A percentile compares a stretch with the other conserved stretches of the same genome.
These are phyloP conservation scores for Omphalea diandra DNA, from an alignment of 441 rosid species.

Conservation along the genomic window DNA sequence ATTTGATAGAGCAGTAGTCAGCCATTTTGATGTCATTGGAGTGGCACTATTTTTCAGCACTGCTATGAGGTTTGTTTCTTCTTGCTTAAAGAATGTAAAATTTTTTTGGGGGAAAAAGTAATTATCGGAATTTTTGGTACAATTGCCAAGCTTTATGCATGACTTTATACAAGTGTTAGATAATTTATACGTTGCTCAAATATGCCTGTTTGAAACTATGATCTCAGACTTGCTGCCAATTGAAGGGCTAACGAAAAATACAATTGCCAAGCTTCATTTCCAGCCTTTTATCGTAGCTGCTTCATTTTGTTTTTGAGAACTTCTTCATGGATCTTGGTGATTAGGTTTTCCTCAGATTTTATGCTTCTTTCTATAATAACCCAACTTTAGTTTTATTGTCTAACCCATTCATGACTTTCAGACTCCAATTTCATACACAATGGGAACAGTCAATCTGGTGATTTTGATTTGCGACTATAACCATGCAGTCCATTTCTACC, in stretches of 20 bases:
- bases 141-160: neutral
- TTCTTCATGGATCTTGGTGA: neutral
- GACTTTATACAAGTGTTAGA: neutral
- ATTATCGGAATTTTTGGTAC: neutral
- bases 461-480: neutral
- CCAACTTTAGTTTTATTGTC: neutral
- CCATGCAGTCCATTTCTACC: neutral
- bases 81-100: neutral
- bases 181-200: neutral
- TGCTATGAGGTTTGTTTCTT: slow-evolving; percentile 63
- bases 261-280: neutral
- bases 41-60: slow-evolving; percentile 82
- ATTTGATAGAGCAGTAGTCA: slow-evolving; percentile 64
- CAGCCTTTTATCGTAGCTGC: neutral
- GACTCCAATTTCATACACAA: too few species aligned
- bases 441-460: neutral
- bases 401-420: neutral
- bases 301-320: neutral
- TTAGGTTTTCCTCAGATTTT: too few species aligned
- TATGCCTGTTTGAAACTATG: too few species aligned
- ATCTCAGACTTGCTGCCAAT: neutral
- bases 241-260: neutral
- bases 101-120: neutral
- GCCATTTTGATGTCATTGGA: slow-evolving; percentile 94
- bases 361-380: neutral